Percentiles rank a stretch among this genome's conserved stretches.
phyloP scores from a whole-genome alignment of 257 asterid genomes.

The Scutellaria baicalensis region DNA sequence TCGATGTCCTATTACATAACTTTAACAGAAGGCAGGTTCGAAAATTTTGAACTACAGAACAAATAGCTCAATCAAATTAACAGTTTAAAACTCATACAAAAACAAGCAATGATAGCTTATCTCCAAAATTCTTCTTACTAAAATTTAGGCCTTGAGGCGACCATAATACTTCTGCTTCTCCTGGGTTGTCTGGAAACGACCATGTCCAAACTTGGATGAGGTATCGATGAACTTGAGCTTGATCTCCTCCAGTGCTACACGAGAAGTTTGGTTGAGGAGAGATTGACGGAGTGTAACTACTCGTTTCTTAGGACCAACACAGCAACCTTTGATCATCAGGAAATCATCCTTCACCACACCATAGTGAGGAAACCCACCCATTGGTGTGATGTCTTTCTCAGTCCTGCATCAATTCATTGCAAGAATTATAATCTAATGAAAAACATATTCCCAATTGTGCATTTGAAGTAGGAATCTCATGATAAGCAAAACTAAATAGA shows the following conservation, averaged over 20 bases:
- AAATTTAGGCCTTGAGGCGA: slow-evolving; percentile 49
- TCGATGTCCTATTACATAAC: neutral
- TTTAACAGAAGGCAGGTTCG: neutral
- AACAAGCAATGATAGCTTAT: neutral
- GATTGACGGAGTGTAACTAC: slow-evolving; percentile 74
- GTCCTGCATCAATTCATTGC: slow-evolving; percentile 33
- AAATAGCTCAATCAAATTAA: no score
- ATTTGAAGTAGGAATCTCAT: neutral
- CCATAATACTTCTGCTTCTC: slow-evolving; percentile 67
- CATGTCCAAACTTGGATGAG: slow-evolving; percentile 76
- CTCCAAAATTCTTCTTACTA: neutral
- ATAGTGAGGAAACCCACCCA: slow-evolving; percentile 83
- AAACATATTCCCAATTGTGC: neutral
- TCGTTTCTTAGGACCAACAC: slow-evolving; percentile 80
- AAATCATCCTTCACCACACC: slow-evolving; percentile 73
- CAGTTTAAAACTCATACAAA: neutral
- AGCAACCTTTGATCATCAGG: slow-evolving; percentile 75
- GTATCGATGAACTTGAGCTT: slow-evolving; percentile 73
- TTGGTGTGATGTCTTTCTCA: slow-evolving; percentile 76
- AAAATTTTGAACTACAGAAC: neutral
- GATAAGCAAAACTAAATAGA: neutral
- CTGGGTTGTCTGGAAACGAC: slow-evolving; percentile 78
- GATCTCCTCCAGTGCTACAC: slow-evolving; percentile 65
- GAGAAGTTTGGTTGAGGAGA: slow-evolving; percentile 73
- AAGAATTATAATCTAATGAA: neutral